These are phyloP conservation scores for Aspergillus caelatus DNA, from an alignment of 2,329 filamentous ascomycete genomes.

Conservation along the genomic window DNA sequence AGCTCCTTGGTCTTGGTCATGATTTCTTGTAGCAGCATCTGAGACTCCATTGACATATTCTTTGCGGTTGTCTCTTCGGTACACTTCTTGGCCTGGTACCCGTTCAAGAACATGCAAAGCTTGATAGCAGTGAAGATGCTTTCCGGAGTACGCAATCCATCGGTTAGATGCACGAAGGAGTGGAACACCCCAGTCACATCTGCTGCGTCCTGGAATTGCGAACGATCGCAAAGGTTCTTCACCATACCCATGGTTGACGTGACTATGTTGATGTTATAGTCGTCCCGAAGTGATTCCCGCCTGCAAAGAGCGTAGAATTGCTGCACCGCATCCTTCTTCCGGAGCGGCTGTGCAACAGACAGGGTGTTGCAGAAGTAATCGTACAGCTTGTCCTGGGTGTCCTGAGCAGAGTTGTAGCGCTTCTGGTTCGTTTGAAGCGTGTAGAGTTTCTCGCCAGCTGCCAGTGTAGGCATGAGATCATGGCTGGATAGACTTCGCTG, in stretches of 20 bases:
- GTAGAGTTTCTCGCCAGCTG: slow-evolving; percentile 33
- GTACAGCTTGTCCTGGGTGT: slow-evolving; percentile 38
- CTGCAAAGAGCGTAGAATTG: slow-evolving; percentile 39
- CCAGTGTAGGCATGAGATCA: slow-evolving; percentile 37
- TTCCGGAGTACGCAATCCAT: slow-evolving; percentile 34
- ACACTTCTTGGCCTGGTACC: slow-evolving; percentile 36
- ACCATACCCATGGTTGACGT: slow-evolving; percentile 31
- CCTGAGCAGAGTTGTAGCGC: slow-evolving; percentile 30
- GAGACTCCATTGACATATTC: slow-evolving; percentile 37
- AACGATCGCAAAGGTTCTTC: slow-evolving; percentile 32
- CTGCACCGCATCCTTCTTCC: slow-evolving; percentile 31
- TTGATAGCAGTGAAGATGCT: slow-evolving; percentile 41
- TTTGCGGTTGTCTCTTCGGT: slow-evolving; percentile 28
- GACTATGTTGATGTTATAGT: slow-evolving; percentile 36
- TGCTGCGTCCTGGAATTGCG: slow-evolving; percentile 37
- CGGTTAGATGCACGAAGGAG: slow-evolving; percentile 38
- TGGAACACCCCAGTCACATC: slow-evolving; percentile 38
- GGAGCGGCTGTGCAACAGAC: slow-evolving; percentile 28
- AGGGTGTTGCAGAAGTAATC: slow-evolving; percentile 41
- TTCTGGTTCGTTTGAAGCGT: slow-evolving; percentile 36
- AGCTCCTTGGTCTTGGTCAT: slow-evolving; percentile 33
- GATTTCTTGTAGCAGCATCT: slow-evolving; percentile 37
- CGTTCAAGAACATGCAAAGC: slow-evolving; percentile 39
- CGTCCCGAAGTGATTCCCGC: slow-evolving; percentile 32
- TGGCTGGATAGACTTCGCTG: slow-evolving; percentile 35